Percentiles rank a stretch among this genome's conserved stretches.
Evolutionary conservation across 2,329 filamentous ascomycete genomes (phyloP).

Genomic region (Cladosporium sp.): DNA sequence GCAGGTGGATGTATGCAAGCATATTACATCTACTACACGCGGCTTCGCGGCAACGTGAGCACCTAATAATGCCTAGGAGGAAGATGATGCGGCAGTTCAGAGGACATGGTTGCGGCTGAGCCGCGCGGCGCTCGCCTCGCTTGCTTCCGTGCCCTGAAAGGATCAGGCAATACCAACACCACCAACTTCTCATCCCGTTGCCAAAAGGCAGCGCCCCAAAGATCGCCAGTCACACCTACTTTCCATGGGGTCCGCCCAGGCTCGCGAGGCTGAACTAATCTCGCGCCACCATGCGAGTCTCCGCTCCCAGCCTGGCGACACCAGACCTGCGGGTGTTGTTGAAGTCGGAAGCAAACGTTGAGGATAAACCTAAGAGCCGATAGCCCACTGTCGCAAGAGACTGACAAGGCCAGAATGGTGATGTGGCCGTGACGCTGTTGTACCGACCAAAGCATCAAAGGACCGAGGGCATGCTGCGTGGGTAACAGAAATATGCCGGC

Average conservation of each 20-base stretch:
- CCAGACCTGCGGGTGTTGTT: background rate
- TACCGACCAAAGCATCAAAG: background rate
- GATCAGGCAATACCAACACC: constrained; percentile 1
- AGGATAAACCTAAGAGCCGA: background rate
- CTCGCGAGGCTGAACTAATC: background rate
- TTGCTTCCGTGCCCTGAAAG: background rate
- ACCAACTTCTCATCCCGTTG: background rate
- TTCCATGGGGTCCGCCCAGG: background rate
- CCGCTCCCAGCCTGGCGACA: background rate
- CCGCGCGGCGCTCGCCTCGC: background rate
- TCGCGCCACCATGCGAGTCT: background rate
- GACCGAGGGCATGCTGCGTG: background rate
- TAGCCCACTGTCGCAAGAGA: background rate
- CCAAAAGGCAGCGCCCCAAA: background rate
- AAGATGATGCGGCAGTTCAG: background rate
- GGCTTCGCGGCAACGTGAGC: background rate
- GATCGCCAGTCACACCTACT: background rate
- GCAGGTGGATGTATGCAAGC: background rate
- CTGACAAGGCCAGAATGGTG: background rate
- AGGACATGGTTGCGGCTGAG: background rate
- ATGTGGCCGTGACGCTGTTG: background rate
- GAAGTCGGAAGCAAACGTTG: background rate
- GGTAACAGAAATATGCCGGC: background rate
- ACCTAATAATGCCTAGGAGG: background rate
- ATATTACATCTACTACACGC: background rate